Conservation (phyloP, 306 rosid species). For the Medicago ruthenica region DNA sequence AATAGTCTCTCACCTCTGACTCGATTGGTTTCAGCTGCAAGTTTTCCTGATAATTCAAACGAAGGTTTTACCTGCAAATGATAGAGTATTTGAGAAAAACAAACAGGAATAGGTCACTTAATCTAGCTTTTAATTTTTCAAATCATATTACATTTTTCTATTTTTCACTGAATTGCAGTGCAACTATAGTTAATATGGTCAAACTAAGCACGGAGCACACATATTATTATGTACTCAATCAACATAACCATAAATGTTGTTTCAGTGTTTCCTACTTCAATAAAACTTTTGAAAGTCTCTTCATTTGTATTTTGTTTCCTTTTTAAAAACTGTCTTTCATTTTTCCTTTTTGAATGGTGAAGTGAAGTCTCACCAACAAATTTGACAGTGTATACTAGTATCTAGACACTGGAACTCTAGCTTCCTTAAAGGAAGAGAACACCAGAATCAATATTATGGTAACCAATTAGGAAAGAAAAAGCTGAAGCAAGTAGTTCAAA, state of each 20-base stretch:
- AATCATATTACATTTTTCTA: slow-evolving; percentile 4
- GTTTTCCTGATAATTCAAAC: slow-evolving; percentile 97
- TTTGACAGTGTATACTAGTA: neutral
- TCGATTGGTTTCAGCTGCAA: slow-evolving; percentile 94
- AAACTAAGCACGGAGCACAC: slow-evolving; percentile 3
- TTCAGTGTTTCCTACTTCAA: slow-evolving; percentile 9
- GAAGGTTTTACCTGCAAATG: slow-evolving; percentile 88
- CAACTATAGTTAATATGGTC: slow-evolving; percentile 15
- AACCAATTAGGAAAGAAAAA: neutral
- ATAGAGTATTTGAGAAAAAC: slow-evolving; percentile 35
- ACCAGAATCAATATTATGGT: neutral
- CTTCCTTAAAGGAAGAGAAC: slow-evolving; percentile 27
- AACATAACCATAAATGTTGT: slow-evolving; percentile 7
- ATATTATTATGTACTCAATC: slow-evolving; percentile 7
- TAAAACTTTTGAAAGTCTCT: neutral
- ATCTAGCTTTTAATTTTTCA: slow-evolving; percentile 34
- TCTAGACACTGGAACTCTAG: slow-evolving; percentile 20
- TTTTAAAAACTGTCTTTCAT: neutral
- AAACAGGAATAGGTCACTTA: slow-evolving; percentile 20
- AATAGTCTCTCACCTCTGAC: slow-evolving; percentile 68
- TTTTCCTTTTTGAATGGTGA: slow-evolving; percentile 25
- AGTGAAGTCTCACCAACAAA: slow-evolving; percentile 24
- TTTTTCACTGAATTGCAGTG: slow-evolving; percentile 28
- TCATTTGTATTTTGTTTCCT: neutral
- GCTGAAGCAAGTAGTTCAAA: neutral